Evolutionary conservation across 352 stramenopile genomes (phyloP).

Genomic region (Bremia lactucae): DNA sequence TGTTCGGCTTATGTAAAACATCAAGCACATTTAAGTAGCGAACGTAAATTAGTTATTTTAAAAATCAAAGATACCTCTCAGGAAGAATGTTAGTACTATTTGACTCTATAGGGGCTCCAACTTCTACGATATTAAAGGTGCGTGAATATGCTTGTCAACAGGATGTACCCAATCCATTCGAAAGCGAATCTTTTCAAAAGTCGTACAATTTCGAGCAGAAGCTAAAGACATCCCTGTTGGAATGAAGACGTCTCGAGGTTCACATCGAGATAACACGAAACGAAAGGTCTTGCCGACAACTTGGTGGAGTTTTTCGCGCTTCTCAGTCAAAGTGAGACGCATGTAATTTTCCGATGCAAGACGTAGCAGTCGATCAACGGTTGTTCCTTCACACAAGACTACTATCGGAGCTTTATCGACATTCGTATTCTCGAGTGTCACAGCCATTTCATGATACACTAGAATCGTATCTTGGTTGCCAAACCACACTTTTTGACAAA

Average conservation of each 20-base stretch:
- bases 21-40: too few relatives aligned
- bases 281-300: constrained; percentile 23
- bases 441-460: constrained; percentile 29
- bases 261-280: constrained; percentile 38
- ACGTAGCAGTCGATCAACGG: constrained; percentile 30
- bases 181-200: constrained; percentile 4
- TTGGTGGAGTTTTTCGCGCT: constrained; percentile 20
- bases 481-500: constrained; percentile 46
- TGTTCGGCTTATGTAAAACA: too few relatives aligned
- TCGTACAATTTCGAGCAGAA: neutral
- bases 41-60: too few relatives aligned
- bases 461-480: constrained; percentile 37
- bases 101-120: constrained; percentile 19
- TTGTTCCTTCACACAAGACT: constrained; percentile 35
- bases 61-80: too few relatives aligned
- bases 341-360: constrained; percentile 33
- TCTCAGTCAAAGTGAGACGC: constrained; percentile 33
- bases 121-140: too few relatives aligned
- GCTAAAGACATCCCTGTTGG: too few relatives aligned
- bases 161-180: constrained; percentile 28
- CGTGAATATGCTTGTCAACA: constrained; percentile 24
- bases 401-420: constrained; percentile 7
- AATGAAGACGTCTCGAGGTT: constrained; percentile 10
- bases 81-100: too few relatives aligned
- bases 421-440: constrained; percentile 34